Percentiles rank a stretch among this genome's conserved stretches.
phyloP scores from a whole-genome alignment of 2,329 filamentous ascomycete genomes.

The Paracoccidioides brasiliensis region DNA sequence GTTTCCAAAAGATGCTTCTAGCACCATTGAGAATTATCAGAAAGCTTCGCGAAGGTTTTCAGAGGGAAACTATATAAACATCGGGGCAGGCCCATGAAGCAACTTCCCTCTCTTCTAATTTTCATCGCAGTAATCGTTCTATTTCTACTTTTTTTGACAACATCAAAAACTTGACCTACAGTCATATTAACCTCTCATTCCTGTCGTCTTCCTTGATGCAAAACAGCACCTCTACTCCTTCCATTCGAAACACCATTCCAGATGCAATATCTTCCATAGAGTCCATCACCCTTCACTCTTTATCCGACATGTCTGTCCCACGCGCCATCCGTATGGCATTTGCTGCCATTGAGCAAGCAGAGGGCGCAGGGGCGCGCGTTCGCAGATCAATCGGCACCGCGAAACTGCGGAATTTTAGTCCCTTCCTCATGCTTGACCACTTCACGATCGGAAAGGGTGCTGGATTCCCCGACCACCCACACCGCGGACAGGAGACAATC shows the following conservation, averaged over 20 bases:
- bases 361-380: constrained; percentile 78
- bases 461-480: constrained; percentile 79
- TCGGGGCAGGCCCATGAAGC: constrained; percentile 19
- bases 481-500: constrained; percentile 76
- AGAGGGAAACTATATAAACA: constrained; percentile 20
- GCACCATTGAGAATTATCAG: not conserved
- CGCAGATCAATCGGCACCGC: constrained; percentile 78
- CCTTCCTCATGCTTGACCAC: constrained; percentile 94
- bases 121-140: constrained; percentile 24
- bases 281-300: not conserved
- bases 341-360: constrained; percentile 69
- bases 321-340: constrained; percentile 74
- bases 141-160: constrained; percentile 14
- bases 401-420: constrained; percentile 70
- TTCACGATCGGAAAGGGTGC: constrained; percentile 68
- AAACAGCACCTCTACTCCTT: constrained; percentile 4
- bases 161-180: constrained; percentile 10
- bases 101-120: constrained; percentile 25
- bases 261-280: constrained; percentile 6
- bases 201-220: constrained; percentile 11
- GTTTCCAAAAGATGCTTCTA: not conserved
- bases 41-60: not conserved
- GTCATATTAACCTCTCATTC: constrained; percentile 9
- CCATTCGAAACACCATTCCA: constrained; percentile 1
- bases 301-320: constrained; percentile 48